These are phyloP conservation scores for Plasmodium fragile DNA, from an alignment of 169 alveolate genomes.

Conservation along the genomic window DNA sequence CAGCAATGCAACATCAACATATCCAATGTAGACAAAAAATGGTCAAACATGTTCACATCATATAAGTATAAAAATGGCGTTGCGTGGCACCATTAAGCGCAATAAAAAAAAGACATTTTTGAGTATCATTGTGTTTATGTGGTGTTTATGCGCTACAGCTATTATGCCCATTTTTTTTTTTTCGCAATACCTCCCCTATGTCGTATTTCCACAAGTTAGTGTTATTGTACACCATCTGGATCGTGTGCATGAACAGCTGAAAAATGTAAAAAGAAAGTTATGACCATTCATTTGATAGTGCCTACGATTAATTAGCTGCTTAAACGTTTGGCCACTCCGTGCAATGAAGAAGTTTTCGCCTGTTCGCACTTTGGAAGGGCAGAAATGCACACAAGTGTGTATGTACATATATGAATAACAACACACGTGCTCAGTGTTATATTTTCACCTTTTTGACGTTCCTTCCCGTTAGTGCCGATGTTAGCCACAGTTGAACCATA, in stretches of 20 bases:
- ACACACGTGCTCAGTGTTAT: background rate
- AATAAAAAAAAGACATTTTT: background rate
- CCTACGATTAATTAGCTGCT: background rate
- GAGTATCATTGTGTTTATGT: background rate
- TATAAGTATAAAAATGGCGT: background rate
- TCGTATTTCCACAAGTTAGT: conserved; percentile 77
- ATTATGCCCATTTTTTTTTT: conserved; percentile 9
- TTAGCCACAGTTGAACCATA: conserved; percentile 68
- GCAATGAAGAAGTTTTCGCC: background rate
- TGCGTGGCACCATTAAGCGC: background rate
- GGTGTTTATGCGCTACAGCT: background rate
- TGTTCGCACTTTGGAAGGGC: background rate
- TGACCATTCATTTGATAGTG: conserved; percentile 1
- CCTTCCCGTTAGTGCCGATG: conserved; percentile 66
- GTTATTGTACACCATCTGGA: conserved; percentile 73
- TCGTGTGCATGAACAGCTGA: conserved; percentile 58
- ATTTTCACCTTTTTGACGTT: conserved; percentile 68
- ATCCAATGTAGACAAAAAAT: background rate
- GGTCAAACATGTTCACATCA: background rate
- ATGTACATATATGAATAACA: no score
- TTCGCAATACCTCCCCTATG: conserved; percentile 15
- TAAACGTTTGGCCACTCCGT: background rate
- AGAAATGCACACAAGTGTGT: background rate
- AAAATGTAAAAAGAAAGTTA: conserved; percentile 8
- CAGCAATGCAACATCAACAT: background rate